Base-by-base conservation (phyloP, 768 basidiomycete species). In the Tulasnella sp. region DNA sequence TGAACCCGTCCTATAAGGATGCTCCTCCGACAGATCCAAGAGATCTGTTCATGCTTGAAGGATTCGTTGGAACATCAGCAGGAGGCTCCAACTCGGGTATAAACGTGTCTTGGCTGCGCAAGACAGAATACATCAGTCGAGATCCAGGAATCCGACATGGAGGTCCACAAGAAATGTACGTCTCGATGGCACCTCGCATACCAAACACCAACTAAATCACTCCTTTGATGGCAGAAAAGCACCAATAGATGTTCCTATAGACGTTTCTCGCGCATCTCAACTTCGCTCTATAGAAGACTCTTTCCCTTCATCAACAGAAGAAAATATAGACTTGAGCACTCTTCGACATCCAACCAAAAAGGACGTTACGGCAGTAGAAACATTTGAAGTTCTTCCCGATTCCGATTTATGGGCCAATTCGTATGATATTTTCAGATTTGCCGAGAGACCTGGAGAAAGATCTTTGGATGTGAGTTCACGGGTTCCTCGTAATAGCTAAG, bases 91-190 rank as follows among this genome's bases (percentile, higher is more conserved):
- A 19, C 22, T 37, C 19, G 13, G 33, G 33, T 16, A 72, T 68
- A 5, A 73, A 88, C 52, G 91, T 95, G 9, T 73, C 87, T 1
- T 96, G 92, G 92, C 70, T 96, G 46, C 74, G 92, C 46, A 89
- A 85, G 63, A 93, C 91, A 0, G 90, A 91, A 60, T 92, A 95
- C 60, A 74, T 92, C 48, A 81, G 77, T 53, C 67, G 83, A 58
- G 72, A 74, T 67, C 77, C 25, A n/a, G 27, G 27, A 13, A 24
- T 46, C 19, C 40, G 37, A 39, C 27, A 48, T 16, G 20, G 19
- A 28, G 9, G 19, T 34, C 43, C 54, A 45, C 33, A 46, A 49
- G 48, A 37, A 6, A 40, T 32, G 33, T 45, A 67, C 64, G 72
- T 48, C 2, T 3, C 34, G 20, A 33, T 20, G 4, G 16, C n/a